These are phyloP conservation scores for Odonthalia washingtoniensis DNA, from an alignment of 31 red algal species.

Conservation along the genomic window DNA sequence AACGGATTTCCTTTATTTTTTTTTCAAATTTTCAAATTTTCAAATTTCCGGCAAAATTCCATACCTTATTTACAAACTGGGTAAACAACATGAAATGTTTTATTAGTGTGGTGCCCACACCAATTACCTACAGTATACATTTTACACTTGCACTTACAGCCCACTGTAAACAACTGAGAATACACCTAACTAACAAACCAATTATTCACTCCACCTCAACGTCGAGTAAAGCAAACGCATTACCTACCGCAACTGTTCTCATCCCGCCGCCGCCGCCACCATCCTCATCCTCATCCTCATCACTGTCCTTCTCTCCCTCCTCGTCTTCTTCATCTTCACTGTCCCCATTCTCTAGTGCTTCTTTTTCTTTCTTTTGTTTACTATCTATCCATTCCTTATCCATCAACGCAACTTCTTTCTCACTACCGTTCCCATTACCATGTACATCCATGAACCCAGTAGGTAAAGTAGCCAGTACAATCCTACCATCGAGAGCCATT, in stretches of 20 bases:
- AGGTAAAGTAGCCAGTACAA: constrained; percentile 71
- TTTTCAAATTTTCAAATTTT: too few relatives aligned
- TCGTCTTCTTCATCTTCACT: constrained; percentile 15
- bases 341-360: constrained; percentile 16
- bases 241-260: neutral
- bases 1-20: too few relatives aligned
- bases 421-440: neutral
- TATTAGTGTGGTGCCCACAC: too few relatives aligned
- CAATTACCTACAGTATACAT: too few relatives aligned
- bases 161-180: too few relatives aligned
- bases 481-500: constrained; percentile 64
- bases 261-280: neutral
- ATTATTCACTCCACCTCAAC: neutral
- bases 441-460: constrained; percentile 36
- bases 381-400: too few relatives aligned
- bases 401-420: neutral
- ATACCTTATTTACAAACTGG: too few relatives aligned
- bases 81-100: too few relatives aligned
- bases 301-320: neutral
- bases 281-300: neutral
- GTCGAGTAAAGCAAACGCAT: neutral
- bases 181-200: neutral
- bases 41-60: too few relatives aligned
- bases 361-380: too few relatives aligned
- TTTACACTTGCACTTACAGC: too few relatives aligned